A percentile compares a stretch with the other conserved stretches of the same genome.
These are phyloP conservation scores for Linum trigynum DNA, from an alignment of 345 rosid species.

Conservation along the genomic window DNA sequence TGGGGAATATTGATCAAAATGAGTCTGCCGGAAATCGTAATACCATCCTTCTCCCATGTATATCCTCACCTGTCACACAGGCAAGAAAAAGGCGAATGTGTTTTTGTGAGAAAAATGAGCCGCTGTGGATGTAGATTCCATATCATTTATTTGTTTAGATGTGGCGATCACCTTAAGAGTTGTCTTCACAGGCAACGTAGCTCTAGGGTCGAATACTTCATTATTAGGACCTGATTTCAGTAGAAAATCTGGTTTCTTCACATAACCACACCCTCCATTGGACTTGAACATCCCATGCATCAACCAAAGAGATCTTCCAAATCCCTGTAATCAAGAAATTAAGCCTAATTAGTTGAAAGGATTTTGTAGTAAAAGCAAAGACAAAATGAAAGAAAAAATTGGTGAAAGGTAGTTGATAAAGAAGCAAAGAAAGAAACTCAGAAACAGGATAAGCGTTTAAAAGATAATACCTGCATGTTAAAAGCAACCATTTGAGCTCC, in stretches of 20 bases:
- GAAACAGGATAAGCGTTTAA: neutral
- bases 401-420: neutral
- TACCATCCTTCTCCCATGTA: conserved; percentile 95
- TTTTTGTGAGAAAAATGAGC: neutral
- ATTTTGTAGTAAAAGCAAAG: neutral
- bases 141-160: neutral
- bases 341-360: neutral
- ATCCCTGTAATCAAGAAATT: conserved; percentile 38
- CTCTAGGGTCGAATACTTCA: conserved; percentile 58
- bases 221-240: conserved; percentile 28
- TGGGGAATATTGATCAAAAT: conserved; percentile 71
- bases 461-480: conserved; percentile 3
- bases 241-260: conserved; percentile 71
- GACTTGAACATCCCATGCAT: conserved; percentile 95
- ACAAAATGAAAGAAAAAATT: too few relatives aligned
- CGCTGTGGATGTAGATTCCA: neutral
- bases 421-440: neutral
- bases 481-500: conserved; percentile 14
- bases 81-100: neutral
- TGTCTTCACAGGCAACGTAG: conserved; percentile 36
- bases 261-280: conserved; percentile 86
- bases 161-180: conserved; percentile 52
- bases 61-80: conserved; percentile 51
- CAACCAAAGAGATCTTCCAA: conserved; percentile 77
- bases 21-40: conserved; percentile 56